Evolutionary conservation across 306 rosid species (phyloP).

Genomic region (Fragaria ananassa): DNA sequence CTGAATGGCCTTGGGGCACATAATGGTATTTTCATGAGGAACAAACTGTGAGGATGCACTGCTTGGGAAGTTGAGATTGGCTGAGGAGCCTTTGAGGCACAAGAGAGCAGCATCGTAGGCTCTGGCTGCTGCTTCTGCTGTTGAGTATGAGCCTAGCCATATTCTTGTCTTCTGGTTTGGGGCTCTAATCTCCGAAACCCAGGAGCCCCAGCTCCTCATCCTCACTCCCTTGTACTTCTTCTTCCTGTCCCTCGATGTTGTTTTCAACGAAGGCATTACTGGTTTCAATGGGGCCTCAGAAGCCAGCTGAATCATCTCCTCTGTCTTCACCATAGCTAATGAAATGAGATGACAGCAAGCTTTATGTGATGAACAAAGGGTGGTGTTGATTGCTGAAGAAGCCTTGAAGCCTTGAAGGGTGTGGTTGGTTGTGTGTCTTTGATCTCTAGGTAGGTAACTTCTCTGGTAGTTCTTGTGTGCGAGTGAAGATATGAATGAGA

Average conservation of each 20-base stretch:
- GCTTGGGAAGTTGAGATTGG: conserved; percentile 74
- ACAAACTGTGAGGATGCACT: conserved; percentile 26
- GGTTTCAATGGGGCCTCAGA: conserved; percentile 29
- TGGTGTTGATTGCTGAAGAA: conserved; percentile 24
- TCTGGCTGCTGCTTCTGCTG: conserved; percentile 95
- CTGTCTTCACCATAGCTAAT: conserved; percentile 69
- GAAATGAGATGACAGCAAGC: not conserved
- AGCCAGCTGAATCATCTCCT: conserved; percentile 40
- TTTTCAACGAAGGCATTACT: conserved; percentile 7
- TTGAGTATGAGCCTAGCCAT: conserved; percentile 94
- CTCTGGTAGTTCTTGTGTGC: conserved; percentile 26
- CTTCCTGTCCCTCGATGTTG: conserved; percentile 23
- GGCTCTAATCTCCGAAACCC: conserved; percentile 96
- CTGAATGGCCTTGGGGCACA: conserved; percentile 89
- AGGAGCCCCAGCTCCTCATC: conserved; percentile 99
- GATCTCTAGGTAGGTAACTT: not conserved
- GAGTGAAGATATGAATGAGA: conserved; percentile 32
- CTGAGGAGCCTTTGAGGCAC: conserved; percentile 89
- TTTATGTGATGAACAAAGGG: not conserved
- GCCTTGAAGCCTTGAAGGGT: conserved; percentile 1
- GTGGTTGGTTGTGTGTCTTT: conserved; percentile 1
- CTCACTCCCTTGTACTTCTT: conserved; percentile 94
- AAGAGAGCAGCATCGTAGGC: conserved; percentile 97
- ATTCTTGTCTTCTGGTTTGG: conserved; percentile 96
- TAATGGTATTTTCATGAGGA: conserved; percentile 39